phyloP scores from a whole-genome alignment of 78 protist genomes.

The Ministeria vibrans region DNA sequence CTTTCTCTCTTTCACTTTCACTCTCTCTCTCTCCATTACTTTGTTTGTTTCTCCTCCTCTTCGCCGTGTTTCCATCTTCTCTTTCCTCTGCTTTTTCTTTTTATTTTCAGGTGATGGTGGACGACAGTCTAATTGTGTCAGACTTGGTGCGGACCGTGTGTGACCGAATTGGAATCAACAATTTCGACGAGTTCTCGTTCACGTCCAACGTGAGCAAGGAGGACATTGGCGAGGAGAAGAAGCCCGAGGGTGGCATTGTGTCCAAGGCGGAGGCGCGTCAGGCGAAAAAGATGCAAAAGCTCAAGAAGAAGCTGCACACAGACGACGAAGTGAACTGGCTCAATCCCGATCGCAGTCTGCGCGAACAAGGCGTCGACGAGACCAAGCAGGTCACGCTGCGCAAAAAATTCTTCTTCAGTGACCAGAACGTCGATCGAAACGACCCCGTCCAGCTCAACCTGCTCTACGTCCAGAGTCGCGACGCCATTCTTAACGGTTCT shows the following conservation, averaged over 20 bases:
- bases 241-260: background rate
- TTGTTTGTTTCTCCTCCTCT: background rate
- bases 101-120: slow-evolving; percentile 24
- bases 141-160: slow-evolving; percentile 44
- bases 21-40: background rate
- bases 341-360: slow-evolving; percentile 45
- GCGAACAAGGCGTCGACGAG: slow-evolving; percentile 66
- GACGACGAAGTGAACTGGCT: slow-evolving; percentile 59
- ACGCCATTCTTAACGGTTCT: slow-evolving; percentile 58
- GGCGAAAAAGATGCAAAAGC: background rate
- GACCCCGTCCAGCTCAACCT: slow-evolving; percentile 78
- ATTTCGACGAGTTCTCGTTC: slow-evolving; percentile 69
- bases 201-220: background rate
- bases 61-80: background rate
- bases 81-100: background rate
- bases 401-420: slow-evolving; percentile 72
- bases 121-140: slow-evolving; percentile 56
- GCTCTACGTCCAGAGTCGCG: slow-evolving; percentile 49
- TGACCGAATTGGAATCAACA: slow-evolving; percentile 54
- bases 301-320: slow-evolving; percentile 28
- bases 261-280: background rate
- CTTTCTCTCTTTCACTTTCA: background rate
- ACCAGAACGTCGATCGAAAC: slow-evolving; percentile 64
- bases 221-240: background rate
- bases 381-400: slow-evolving; percentile 45